These are phyloP conservation scores for Neurospora sp. DNA, from an alignment of 495 filamentous ascomycete genomes.

Conservation along the genomic window DNA sequence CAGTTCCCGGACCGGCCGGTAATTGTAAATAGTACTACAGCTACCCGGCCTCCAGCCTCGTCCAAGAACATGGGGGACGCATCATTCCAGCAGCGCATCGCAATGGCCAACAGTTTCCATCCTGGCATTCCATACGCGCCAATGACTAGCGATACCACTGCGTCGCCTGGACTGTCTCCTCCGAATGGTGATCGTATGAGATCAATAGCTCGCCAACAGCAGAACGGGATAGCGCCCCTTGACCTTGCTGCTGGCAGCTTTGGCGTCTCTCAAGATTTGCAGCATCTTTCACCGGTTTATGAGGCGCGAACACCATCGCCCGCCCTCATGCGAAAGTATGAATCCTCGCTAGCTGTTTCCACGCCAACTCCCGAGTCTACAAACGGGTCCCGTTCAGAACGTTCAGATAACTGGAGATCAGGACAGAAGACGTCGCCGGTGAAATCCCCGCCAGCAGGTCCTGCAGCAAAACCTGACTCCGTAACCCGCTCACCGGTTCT, in stretches of 20 bases:
- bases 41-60: constrained; percentile 14
- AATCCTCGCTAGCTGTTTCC: constrained; percentile 11
- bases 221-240: constrained; percentile 34
- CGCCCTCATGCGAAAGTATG: constrained; percentile 29
- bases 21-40: constrained; percentile 40
- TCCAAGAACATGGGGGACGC: constrained; percentile 10
- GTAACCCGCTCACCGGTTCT: constrained; percentile 13
- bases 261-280: constrained; percentile 23
- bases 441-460: constrained; percentile 9
- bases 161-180: constrained; percentile 10
- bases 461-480: constrained; percentile 14
- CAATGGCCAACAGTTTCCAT: constrained; percentile 13
- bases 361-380: neutral
- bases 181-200: constrained; percentile 18
- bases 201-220: constrained; percentile 23
- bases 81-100: constrained; percentile 23
- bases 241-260: constrained; percentile 34
- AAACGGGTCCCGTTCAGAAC: constrained; percentile 9
- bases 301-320: constrained; percentile 44
- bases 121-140: constrained; percentile 11
- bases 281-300: constrained; percentile 46
- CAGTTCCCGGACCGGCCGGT: constrained; percentile 31
- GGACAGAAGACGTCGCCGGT: constrained; percentile 10
- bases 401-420: constrained; percentile 1
- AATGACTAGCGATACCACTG: constrained; percentile 9